These are phyloP conservation scores for Lipomyces oligophaga DNA, from an alignment of 805 yeast species.

Conservation along the genomic window DNA sequence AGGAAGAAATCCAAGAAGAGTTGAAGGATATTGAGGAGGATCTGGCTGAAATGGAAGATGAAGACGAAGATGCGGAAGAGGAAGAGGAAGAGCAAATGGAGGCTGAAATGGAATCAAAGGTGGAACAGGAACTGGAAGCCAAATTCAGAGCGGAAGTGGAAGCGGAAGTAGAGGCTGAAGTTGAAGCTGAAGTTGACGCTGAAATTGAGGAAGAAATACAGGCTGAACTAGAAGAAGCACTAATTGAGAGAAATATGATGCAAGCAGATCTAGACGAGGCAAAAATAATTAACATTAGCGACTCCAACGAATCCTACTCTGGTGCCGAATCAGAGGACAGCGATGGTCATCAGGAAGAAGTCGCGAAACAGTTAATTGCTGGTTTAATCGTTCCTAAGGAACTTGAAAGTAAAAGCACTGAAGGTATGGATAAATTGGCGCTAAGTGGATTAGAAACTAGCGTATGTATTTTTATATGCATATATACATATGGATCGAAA, in stretches of 20 bases:
- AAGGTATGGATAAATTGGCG: background rate
- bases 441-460: constrained; percentile 1
- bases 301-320: background rate
- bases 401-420: background rate
- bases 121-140: constrained; percentile 2
- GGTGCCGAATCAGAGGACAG: background rate
- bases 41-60: background rate
- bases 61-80: background rate
- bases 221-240: background rate
- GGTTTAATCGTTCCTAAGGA: background rate
- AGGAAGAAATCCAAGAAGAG: background rate
- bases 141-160: background rate
- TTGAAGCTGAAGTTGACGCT: background rate
- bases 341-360: background rate
- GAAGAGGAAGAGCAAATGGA: constrained; percentile 12
- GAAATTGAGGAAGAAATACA: background rate
- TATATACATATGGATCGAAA: background rate
- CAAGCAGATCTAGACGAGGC: background rate
- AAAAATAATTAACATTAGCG: background rate
- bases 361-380: background rate
- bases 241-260: background rate
- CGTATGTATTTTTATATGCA: background rate
- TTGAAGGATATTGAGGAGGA: background rate
- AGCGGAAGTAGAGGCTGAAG: background rate
- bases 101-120: background rate